Conservation (phyloP, 345 rosid genomes). For the Lumnitzera racemosa region DNA sequence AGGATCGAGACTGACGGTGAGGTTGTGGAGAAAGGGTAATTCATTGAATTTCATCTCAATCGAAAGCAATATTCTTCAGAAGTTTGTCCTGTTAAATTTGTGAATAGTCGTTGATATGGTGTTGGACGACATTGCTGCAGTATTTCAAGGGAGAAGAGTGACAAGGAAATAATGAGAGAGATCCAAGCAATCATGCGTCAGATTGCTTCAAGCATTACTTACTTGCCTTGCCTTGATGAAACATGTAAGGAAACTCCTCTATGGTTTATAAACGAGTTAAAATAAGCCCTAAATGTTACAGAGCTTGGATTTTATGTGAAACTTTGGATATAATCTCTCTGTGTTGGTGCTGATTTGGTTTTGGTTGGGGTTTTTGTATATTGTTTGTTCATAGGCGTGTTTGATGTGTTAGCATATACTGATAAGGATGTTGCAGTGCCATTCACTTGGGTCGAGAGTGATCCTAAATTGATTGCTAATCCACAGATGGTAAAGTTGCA, state of each 20-base stretch:
- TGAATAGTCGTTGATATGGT: neutral
- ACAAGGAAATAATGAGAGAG: conserved; percentile 94
- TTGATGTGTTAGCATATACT: conserved; percentile 91
- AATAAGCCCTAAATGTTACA: too few species aligned
- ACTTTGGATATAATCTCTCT: too few species aligned
- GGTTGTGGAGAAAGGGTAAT: conserved; percentile 82
- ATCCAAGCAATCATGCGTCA: conserved; percentile 95
- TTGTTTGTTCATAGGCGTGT: conserved; percentile 49
- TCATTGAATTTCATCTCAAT: too few species aligned
- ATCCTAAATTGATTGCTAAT: conserved; percentile 87
- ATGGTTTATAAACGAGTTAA: too few species aligned
- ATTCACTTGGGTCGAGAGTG: conserved; percentile 94
- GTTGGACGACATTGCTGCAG: conserved; percentile 24
- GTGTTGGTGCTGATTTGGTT: neutral
- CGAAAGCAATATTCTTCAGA: too few species aligned
- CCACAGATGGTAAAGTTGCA: conserved; percentile 99
- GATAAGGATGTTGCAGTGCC: conserved; percentile 88
- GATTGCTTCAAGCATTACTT: conserved; percentile 88
- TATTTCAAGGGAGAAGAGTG: conserved; percentile 88
- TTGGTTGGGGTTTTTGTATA: neutral
- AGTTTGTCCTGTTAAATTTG: too few species aligned
- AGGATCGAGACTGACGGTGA: conserved; percentile 73
- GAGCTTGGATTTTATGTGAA: too few species aligned
- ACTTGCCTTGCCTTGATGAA: conserved; percentile 94
- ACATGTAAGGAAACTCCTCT: conserved; percentile 44